Evolutionary conservation across 164 flowering plant species (phyloP).

Genomic region (Protea cynaroides): DNA sequence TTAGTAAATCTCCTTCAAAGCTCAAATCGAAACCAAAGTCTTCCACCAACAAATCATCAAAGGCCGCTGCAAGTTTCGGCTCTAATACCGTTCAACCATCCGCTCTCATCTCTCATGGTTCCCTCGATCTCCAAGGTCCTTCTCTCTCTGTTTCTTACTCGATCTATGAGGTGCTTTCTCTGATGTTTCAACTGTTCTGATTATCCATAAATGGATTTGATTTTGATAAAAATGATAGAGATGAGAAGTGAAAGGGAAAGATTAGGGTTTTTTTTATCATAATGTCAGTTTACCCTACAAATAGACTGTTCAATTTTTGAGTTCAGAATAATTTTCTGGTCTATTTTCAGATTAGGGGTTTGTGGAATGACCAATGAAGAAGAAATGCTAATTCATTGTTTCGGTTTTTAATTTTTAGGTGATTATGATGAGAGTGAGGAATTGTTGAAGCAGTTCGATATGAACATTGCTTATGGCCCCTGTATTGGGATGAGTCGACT

Average conservation of each 20-base stretch:
- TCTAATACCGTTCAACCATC: conserved; percentile 42
- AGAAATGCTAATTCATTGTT: background rate
- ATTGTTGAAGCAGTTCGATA: conserved; percentile 68
- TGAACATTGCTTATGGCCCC: conserved; percentile 86
- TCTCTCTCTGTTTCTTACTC: conserved; percentile 1
- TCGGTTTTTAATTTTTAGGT: conserved; percentile 19
- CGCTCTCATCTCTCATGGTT: conserved; percentile 44
- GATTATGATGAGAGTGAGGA: conserved; percentile 45
- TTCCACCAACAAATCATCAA: conserved; percentile 11
- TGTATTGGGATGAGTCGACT: conserved; percentile 70
- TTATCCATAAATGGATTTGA: no score
- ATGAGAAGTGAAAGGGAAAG: background rate
- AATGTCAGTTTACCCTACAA: no score
- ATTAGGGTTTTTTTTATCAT: background rate
- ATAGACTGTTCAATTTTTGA: no score
- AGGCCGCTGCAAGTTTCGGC: conserved; percentile 27
- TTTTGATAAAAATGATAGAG: background rate
- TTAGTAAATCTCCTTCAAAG: conserved; percentile 10
- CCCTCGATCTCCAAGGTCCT: conserved; percentile 51
- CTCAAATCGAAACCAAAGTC: no score
- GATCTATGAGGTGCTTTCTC: no score
- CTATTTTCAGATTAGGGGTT: background rate
- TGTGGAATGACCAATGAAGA: background rate
- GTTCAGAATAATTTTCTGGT: no score
- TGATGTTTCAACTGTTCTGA: no score